Base-by-base conservation (phyloP, 169 alveolate species). In the Toxoplasma gondii region DNA sequence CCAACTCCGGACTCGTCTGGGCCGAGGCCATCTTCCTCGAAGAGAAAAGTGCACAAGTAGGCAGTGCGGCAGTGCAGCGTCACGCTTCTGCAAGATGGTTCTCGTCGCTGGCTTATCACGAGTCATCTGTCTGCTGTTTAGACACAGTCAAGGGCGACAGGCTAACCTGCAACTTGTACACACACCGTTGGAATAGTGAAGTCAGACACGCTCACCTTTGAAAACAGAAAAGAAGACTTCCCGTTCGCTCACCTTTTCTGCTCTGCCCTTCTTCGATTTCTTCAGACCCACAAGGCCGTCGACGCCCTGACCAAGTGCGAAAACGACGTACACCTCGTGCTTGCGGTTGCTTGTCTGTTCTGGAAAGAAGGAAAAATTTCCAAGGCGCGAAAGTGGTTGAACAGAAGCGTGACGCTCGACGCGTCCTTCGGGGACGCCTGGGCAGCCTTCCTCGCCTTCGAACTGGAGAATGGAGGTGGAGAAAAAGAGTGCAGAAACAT, bases 301-400 rank as follows among this genome's bases (percentile, higher is more conserved):
- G 98, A 97, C 69, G 99, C 99, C 45, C 97, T 99, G 87, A 98
- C 98, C 95, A 96, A 96, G 93, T 98, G 99, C 95, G 99, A 97
- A 93, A 97, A 98, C 95, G 98, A 98, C 78, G 98, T 99, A 17
- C 95, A 97, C 94, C 98, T 99, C 29, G 97, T 98, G 91, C 93
- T 98, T 54, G 99, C 99, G 0, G 98, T 98, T 9, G 99, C 99
- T 5, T 96, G 95, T 88, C 87, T 98, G 44, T 98, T 99, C 91
- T 98, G 99, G 99, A 83, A 80, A 81, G 99, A 98, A 69, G 97
- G 97, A 58, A 99, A 99, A 94, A 95, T 95, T 83, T 98, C 97
- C 29, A 99, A 99, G 96, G 98, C 99, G 29, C 98, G 99, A 81
- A 98, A 98, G 95, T 99, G 99, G 99, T 96, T 98, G 95, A 97